phyloP scores from a whole-genome alignment of 306 rosid genomes.

The Casuarina glauca region DNA sequence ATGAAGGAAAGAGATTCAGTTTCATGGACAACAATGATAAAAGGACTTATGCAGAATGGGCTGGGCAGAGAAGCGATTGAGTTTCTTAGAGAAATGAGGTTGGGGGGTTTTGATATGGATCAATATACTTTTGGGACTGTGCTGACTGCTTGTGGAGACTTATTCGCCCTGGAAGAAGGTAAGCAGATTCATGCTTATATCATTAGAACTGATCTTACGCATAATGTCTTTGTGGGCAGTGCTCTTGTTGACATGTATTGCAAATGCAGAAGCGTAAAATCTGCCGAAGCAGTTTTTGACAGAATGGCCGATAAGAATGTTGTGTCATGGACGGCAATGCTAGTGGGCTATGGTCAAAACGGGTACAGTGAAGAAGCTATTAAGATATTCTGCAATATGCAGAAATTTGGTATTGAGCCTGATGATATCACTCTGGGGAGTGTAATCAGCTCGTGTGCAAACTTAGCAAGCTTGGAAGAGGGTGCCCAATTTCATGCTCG shows the following conservation, averaged over 20 bases:
- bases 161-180: constrained; percentile 63
- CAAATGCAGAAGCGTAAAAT: constrained; percentile 66
- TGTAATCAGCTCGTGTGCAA: constrained; percentile 86
- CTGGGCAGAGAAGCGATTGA: constrained; percentile 53
- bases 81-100: constrained; percentile 61
- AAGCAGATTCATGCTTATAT: constrained; percentile 82
- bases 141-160: constrained; percentile 84
- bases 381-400: constrained; percentile 72
- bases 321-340: constrained; percentile 87
- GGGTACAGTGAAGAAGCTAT: constrained; percentile 87
- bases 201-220: constrained; percentile 57
- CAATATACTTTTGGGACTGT: constrained; percentile 85
- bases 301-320: constrained; percentile 78
- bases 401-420: constrained; percentile 70
- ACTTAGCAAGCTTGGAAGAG: constrained; percentile 94
- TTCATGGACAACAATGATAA: constrained; percentile 83
- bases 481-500: constrained; percentile 86
- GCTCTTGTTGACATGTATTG: constrained; percentile 98
- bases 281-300: constrained; percentile 69
- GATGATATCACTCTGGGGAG: constrained; percentile 88
- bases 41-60: constrained; percentile 75
- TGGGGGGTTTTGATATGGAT: constrained; percentile 59
- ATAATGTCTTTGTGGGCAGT: constrained; percentile 75
- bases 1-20: constrained; percentile 74
- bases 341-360: constrained; percentile 93